Evolutionary conservation across 1,284 basidiomycete species (phyloP).

Genomic region (Fomitopsis palustris): DNA sequence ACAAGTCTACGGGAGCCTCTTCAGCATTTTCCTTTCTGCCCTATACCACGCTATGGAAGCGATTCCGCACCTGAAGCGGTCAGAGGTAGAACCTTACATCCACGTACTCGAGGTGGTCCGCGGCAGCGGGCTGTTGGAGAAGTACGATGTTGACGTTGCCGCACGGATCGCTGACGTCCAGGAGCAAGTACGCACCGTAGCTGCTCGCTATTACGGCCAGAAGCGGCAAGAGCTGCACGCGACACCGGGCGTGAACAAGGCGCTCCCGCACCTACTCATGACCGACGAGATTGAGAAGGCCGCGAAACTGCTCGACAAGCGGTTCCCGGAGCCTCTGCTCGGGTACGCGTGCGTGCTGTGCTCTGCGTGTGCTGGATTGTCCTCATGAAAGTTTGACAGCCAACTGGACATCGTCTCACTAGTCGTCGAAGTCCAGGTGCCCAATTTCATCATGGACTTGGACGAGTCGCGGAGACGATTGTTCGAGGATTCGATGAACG

Average conservation of each 20-base stretch:
- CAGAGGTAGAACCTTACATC: constrained; percentile 63
- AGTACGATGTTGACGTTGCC: constrained; percentile 63
- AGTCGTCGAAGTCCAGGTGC: constrained; percentile 70
- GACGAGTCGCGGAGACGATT: constrained; percentile 68
- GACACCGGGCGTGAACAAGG: constrained; percentile 70
- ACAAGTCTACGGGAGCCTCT: constrained; percentile 67
- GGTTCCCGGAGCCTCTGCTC: constrained; percentile 80
- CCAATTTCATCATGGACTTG: constrained; percentile 75
- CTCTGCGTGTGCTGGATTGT: background rate
- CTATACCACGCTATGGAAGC: constrained; percentile 85
- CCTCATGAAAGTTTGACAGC: constrained; percentile 34
- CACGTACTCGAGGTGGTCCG: constrained; percentile 70
- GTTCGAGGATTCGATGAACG: constrained; percentile 77
- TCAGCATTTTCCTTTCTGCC: constrained; percentile 82
- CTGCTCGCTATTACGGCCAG: constrained; percentile 66
- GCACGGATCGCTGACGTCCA: constrained; percentile 69
- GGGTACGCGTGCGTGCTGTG: constrained; percentile 45
- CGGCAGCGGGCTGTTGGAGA: constrained; percentile 63
- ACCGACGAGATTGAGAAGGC: constrained; percentile 88
- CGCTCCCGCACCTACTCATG: constrained; percentile 77
- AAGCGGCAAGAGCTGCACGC: constrained; percentile 69
- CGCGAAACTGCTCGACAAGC: constrained; percentile 79
- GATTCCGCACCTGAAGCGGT: constrained; percentile 66
- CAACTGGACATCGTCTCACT: constrained; percentile 80
- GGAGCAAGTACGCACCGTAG: constrained; percentile 64